Percentiles rank a stretch among this genome's conserved stretches.
phyloP scores from a whole-genome alignment of 441 rosid species.

The Eruca vesicaria region DNA sequence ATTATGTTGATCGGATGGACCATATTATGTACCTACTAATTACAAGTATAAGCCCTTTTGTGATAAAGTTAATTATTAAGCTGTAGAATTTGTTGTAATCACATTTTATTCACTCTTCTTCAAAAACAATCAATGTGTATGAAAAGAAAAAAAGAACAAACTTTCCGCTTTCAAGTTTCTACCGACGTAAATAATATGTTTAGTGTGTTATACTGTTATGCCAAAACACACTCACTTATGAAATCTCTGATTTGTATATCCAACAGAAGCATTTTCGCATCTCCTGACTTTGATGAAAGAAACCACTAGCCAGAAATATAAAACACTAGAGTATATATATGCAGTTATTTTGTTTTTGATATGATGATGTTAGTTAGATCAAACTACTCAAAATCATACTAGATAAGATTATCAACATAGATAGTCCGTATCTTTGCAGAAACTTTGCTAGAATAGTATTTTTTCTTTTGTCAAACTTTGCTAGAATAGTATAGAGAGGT shows the following conservation, averaged over 20 bases:
- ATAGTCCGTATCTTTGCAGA: neutral
- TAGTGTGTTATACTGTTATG: constrained; percentile 3
- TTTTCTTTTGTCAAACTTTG: too few species aligned
- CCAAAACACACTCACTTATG: constrained; percentile 15
- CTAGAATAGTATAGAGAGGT: neutral
- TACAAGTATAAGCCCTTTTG: constrained; percentile 8
- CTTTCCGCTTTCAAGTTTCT: constrained; percentile 5
- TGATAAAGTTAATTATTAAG: constrained; percentile 28
- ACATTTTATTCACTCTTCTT: constrained; percentile 18
- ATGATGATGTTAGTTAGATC: neutral
- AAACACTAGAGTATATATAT: neutral
- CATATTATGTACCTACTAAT: constrained; percentile 28
- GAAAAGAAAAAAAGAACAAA: neutral
- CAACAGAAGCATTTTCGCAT: constrained; percentile 4
- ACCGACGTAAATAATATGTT: constrained; percentile 16
- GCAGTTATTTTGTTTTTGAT: neutral
- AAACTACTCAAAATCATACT: neutral
- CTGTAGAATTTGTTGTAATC: constrained; percentile 8
- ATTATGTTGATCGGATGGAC: constrained; percentile 32
- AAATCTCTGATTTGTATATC: constrained; percentile 8
- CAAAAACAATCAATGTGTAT: neutral
- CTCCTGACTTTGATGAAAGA: constrained; percentile 3
- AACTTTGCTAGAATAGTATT: neutral
- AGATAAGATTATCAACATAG: neutral
- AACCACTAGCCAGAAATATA: neutral